Conservation (phyloP, 2,329 filamentous ascomycete species). For the Aplosporella prunicola region DNA sequence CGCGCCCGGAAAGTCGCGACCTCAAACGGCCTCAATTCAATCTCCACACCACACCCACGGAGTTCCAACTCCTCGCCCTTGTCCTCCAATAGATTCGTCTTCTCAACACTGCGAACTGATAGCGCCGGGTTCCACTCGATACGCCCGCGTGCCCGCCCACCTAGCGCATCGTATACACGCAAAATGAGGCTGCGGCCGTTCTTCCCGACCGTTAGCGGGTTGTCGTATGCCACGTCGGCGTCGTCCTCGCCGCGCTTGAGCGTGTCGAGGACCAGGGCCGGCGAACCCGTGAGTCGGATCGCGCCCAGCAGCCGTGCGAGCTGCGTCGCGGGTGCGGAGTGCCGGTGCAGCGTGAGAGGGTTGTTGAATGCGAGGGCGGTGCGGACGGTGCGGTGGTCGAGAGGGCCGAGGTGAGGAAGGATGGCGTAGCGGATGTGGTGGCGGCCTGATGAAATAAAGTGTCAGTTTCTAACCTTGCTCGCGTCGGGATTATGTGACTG, state of each 20-base stretch:
- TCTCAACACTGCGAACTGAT: conserved; percentile 66
- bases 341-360: conserved; percentile 52
- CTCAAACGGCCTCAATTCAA: conserved; percentile 66
- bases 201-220: too few species aligned
- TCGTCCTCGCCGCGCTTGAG: conserved; percentile 72
- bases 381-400: conserved; percentile 65
- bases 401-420: conserved; percentile 66
- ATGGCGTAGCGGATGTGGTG: conserved; percentile 87
- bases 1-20: conserved; percentile 61
- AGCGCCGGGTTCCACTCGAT: conserved; percentile 57
- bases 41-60: conserved; percentile 32
- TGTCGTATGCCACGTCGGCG: conserved; percentile 36
- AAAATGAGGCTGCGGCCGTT: conserved; percentile 68
- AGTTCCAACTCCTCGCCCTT: conserved; percentile 52
- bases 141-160: conserved; percentile 65
- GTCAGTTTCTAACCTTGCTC: not conserved
- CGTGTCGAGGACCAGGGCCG: conserved; percentile 70
- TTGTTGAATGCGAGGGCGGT: conserved; percentile 88
- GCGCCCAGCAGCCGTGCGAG: conserved; percentile 36
- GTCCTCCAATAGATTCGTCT: conserved; percentile 84
- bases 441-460: conserved; percentile 31
- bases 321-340: conserved; percentile 18
- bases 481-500: not conserved
- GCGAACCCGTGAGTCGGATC: conserved; percentile 55
- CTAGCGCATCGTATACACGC: conserved; percentile 79